Evolutionary conservation across 208 protist species (phyloP).

Genomic region (Wallacemonas sp.): DNA sequence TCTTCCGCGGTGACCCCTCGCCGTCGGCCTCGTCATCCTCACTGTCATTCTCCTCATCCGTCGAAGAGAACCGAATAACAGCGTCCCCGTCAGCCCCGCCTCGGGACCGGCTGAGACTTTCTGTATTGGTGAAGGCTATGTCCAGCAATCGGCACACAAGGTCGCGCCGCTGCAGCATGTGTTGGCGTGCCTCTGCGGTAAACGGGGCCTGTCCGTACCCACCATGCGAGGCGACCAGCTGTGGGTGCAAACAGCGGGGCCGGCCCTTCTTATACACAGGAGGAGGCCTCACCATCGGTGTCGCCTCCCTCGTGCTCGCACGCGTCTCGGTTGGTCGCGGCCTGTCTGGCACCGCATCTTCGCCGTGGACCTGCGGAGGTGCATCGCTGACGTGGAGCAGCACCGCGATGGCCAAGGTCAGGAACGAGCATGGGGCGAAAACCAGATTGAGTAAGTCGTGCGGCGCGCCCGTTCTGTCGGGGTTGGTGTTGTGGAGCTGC

Average conservation of each 20-base stretch:
- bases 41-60: too few relatives aligned
- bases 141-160: neutral
- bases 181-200: conserved; percentile 14
- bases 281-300: neutral
- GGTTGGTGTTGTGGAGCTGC: too few relatives aligned
- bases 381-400: conserved; percentile 15
- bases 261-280: conserved; percentile 4
- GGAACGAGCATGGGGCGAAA: conserved; percentile 2
- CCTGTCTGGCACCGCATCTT: neutral
- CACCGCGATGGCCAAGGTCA: neutral
- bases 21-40: too few relatives aligned
- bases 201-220: conserved; percentile 54
- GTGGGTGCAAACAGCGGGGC: conserved; percentile 26
- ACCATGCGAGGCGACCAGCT: conserved; percentile 38
- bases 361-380: neutral
- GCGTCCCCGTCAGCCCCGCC: too few relatives aligned
- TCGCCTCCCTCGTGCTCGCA: neutral
- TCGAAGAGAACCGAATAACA: too few relatives aligned
- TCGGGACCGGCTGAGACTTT: neutral
- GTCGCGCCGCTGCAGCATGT: conserved; percentile 16
- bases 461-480: too few relatives aligned
- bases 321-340: neutral
- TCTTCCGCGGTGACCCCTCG: too few relatives aligned
- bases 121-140: neutral
- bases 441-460: neutral